These are phyloP conservation scores for Singerocomus inundabilis DNA, from an alignment of 1,284 basidiomycete genomes.

Conservation along the genomic window DNA sequence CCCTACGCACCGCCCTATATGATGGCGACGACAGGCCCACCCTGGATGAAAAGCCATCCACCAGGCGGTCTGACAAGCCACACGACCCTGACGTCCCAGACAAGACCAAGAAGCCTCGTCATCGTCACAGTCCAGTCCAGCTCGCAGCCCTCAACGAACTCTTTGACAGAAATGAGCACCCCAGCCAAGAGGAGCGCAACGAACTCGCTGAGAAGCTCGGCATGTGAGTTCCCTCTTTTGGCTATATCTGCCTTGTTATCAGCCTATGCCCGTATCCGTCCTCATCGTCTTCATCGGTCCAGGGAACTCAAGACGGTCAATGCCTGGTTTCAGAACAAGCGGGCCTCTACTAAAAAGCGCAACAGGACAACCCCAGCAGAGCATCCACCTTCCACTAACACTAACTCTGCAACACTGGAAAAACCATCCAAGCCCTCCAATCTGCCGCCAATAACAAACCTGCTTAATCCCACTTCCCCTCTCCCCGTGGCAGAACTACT, in stretches of 20 bases:
- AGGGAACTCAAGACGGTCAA: constrained; percentile 83
- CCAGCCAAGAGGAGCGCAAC: constrained; percentile 63
- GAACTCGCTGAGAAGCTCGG: constrained; percentile 65
- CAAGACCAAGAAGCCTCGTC: constrained; percentile 65
- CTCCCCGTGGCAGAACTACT: constrained; percentile 32
- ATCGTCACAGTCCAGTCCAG: constrained; percentile 68
- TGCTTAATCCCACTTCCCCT: constrained; percentile 41
- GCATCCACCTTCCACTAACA: constrained; percentile 5
- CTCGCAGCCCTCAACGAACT: constrained; percentile 72
- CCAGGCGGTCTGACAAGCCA: constrained; percentile 22
- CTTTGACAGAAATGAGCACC: constrained; percentile 73
- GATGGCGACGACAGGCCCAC: constrained; percentile 26
- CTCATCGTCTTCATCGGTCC: constrained; percentile 15
- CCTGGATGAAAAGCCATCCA: constrained; percentile 39
- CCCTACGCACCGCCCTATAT: constrained; percentile 5
- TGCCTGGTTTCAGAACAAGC: constrained; percentile 83
- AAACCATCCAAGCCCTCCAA: constrained; percentile 28
- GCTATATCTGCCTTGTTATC: constrained; percentile 28
- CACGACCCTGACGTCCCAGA: constrained; percentile 24
- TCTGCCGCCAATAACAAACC: constrained; percentile 44
- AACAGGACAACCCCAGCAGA: constrained; percentile 37
- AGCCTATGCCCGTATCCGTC: constrained; percentile 12
- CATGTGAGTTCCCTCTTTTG: constrained; percentile 54
- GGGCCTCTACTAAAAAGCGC: constrained; percentile 76
- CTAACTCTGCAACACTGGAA: constrained; percentile 13